Percentiles rank a stretch among this genome's conserved stretches.
phyloP scores from a whole-genome alignment of 495 filamentous ascomycete genomes.

The Lichenothelia convexa region DNA sequence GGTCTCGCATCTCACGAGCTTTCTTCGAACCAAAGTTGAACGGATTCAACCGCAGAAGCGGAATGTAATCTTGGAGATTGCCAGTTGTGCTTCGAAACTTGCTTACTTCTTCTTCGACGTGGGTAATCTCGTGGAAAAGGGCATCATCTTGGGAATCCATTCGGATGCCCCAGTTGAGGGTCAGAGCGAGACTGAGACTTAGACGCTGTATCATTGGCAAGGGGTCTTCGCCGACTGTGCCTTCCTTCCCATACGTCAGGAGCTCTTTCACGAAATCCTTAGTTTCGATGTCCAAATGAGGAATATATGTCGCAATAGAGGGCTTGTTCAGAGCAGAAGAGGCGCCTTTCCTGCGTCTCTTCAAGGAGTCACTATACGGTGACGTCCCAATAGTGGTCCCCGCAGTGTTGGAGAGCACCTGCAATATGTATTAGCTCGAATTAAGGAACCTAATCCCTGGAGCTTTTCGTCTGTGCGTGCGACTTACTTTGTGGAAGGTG shows the following conservation, averaged over 20 bases:
- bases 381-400: conserved; percentile 50
- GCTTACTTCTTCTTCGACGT: conserved; percentile 42
- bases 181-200: conserved; percentile 36
- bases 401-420: conserved; percentile 43
- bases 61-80: conserved; percentile 47
- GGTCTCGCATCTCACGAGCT: conserved; percentile 37
- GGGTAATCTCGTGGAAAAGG: conserved; percentile 43
- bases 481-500: conserved; percentile 42
- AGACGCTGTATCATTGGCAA: conserved; percentile 43
- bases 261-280: conserved; percentile 41
- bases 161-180: conserved; percentile 44
- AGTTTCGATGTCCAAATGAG: conserved; percentile 42
- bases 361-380: conserved; percentile 44
- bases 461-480: too few species aligned
- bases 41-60: conserved; percentile 38
- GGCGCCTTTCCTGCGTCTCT: conserved; percentile 42
- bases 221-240: conserved; percentile 35
- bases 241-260: conserved; percentile 33
- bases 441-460: background rate
- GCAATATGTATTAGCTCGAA: background rate
- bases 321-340: conserved; percentile 44
- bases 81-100: conserved; percentile 40
- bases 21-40: conserved; percentile 31
- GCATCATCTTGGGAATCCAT: conserved; percentile 36
- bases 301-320: conserved; percentile 39